Conservation (phyloP, 305 asterid species). For the Fraxinus paxiana region DNA sequence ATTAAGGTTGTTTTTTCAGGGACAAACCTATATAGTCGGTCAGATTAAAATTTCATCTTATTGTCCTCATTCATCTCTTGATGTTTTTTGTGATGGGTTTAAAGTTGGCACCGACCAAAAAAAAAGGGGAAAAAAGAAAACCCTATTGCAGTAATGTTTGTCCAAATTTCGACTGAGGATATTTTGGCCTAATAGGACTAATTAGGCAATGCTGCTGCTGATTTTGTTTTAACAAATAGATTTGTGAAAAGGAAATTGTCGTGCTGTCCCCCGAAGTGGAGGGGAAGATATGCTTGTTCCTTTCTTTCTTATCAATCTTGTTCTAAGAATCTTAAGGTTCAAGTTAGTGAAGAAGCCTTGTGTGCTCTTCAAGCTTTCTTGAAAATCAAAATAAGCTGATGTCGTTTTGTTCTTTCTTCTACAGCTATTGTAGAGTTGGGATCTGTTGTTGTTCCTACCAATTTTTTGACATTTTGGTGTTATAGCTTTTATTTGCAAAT, state of each 20-base stretch:
- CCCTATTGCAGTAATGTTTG: background rate
- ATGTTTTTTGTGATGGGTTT: background rate
- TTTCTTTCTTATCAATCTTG: background rate
- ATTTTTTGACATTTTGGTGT: background rate
- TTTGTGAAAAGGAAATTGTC: background rate
- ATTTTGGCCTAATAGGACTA: background rate
- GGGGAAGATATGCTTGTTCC: conserved; percentile 4
- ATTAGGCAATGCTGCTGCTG: background rate
- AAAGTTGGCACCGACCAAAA: background rate
- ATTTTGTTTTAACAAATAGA: background rate
- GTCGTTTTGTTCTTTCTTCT: background rate
- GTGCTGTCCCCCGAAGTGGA: background rate
- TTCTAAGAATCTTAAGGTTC: background rate
- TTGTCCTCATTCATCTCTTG: background rate
- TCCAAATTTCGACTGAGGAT: background rate
- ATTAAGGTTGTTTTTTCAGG: background rate
- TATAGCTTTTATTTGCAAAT: background rate
- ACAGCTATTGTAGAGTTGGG: background rate
- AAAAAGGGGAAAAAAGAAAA: background rate
- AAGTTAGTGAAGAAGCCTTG: background rate
- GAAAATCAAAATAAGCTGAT: background rate
- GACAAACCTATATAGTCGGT: background rate
- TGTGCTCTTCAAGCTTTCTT: background rate
- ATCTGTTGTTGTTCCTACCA: background rate
- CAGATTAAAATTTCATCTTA: background rate